These are phyloP conservation scores for Neurospora sp. DNA, from an alignment of 495 filamentous ascomycete genomes.

Conservation along the genomic window DNA sequence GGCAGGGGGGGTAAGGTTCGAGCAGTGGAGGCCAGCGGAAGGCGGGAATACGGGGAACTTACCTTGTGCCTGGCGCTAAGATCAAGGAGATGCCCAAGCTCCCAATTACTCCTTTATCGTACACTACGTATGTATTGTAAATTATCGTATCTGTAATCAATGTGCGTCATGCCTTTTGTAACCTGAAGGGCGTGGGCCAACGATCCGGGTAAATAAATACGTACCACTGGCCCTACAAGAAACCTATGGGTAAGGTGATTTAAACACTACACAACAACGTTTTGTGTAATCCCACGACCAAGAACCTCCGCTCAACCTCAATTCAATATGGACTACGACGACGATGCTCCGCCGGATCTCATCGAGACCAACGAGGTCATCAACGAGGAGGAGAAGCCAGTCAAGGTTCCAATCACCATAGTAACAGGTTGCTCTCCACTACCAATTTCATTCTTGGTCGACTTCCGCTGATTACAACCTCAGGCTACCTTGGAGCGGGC, in stretches of 20 bases:
- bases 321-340: slow-evolving; percentile 43
- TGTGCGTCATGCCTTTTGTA: background rate
- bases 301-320: background rate
- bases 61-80: background rate
- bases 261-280: background rate
- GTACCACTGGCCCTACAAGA: background rate
- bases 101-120: background rate
- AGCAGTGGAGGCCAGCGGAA: background rate
- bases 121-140: background rate
- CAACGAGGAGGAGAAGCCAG: slow-evolving; percentile 35
- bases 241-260: background rate
- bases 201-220: background rate
- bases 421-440: slow-evolving; percentile 59
- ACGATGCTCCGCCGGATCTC: slow-evolving; percentile 66
- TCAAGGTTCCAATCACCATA: slow-evolving; percentile 87
- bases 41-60: background rate
- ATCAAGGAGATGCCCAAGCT: background rate
- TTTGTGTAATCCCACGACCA: background rate
- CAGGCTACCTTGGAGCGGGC: slow-evolving; percentile 79
- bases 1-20: background rate
- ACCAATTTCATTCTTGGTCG: background rate
- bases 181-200: background rate
- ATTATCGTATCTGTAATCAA: background rate
- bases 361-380: slow-evolving; percentile 40
- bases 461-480: slow-evolving; percentile 3